A percentile compares a stretch with the other conserved stretches of the same genome.
These are phyloP conservation scores for Populus hybrid DNA, from an alignment of 441 rosid genomes.

Conservation along the genomic window DNA sequence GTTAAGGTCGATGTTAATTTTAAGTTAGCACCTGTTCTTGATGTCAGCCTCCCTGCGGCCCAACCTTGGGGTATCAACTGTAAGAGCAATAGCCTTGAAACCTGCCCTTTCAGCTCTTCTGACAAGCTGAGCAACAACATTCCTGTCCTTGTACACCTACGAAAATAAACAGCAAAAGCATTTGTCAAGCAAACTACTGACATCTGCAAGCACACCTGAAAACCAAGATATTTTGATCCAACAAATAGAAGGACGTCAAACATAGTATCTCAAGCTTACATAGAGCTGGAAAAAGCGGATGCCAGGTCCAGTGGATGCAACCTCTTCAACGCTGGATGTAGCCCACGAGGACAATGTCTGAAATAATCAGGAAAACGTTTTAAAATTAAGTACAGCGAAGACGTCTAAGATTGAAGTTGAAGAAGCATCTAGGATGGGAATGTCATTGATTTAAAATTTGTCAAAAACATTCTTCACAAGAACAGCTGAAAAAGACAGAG, in stretches of 20 bases:
- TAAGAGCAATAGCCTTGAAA: slow-evolving; percentile 74
- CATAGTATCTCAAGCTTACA: slow-evolving; percentile 35
- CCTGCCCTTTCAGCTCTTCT: slow-evolving; percentile 82
- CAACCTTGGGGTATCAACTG: slow-evolving; percentile 77
- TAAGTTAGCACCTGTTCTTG: slow-evolving; percentile 55
- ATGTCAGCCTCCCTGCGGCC: slow-evolving; percentile 87
- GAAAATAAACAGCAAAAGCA: neutral
- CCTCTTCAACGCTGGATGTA: slow-evolving; percentile 77
- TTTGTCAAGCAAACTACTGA: neutral
- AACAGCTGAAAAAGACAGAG: neutral
- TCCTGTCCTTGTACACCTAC: slow-evolving; percentile 63
- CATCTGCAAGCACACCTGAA: neutral
- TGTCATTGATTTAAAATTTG: neutral
- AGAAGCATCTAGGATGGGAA: neutral
- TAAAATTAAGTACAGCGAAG: neutral
- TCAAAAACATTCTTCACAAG: neutral
- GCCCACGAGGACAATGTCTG: slow-evolving; percentile 73
- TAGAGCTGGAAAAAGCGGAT: slow-evolving; percentile 77
- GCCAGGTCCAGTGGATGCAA: slow-evolving; percentile 74
- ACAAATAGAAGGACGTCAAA: slow-evolving; percentile 4
- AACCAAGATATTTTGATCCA: neutral
- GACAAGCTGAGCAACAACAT: slow-evolving; percentile 62
- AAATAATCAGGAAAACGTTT: slow-evolving; percentile 8
- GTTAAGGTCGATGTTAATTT: neutral
- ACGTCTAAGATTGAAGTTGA: neutral